Evolutionary conservation across 2,329 filamentous ascomycete species (phyloP), one percentile per base, ranked within the genome.

Genomic region (Trichoderma oligosporum): DNA sequence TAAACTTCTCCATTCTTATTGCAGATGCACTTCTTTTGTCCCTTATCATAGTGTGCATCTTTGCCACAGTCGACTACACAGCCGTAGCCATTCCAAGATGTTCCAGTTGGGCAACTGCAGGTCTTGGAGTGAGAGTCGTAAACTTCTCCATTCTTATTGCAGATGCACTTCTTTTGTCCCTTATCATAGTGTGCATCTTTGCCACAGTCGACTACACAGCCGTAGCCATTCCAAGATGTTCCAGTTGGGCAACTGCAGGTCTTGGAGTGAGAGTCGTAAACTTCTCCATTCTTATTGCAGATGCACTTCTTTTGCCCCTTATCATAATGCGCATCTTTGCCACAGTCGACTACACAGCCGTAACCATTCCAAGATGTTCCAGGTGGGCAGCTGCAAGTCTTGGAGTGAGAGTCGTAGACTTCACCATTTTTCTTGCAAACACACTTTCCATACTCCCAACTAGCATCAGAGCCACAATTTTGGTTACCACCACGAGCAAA

Each of bases 141-240:
- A 2, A 44, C 29, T 44, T 61, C 39, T 45, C 59, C 57, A 4
- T 59, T 45, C 4, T 59, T 48, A 14, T 61, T 61, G 59, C 59
- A 61, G 33, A 57, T 57, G 33, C 59, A 61, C 8, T 41, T 41
- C n/a, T 44, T 56, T 5, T 56, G 41, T 4, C 16, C 22, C 0
- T 41, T 14, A 3, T 58, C 45, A 11, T 8, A 58, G 12, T 45
- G 38, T 0, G 57, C 57, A 20, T 58, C 42, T 14, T 58, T 55
- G 24, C 57, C 57, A 22, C 57, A 58, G 51, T 56, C 41, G 9
- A 53, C 27, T 25, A 53, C 49, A 11, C 49, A 53, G 22, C 24
- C 24, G 8, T 52, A 33, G 16, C 48, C 48, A 35, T 51, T 52
- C 47, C 47, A 49, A 16, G 24, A 12, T 20, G 18, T 22, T 12